These are phyloP conservation scores for Termitomyces sp. DNA, from an alignment of 768 basidiomycete species.

Conservation along the genomic window DNA sequence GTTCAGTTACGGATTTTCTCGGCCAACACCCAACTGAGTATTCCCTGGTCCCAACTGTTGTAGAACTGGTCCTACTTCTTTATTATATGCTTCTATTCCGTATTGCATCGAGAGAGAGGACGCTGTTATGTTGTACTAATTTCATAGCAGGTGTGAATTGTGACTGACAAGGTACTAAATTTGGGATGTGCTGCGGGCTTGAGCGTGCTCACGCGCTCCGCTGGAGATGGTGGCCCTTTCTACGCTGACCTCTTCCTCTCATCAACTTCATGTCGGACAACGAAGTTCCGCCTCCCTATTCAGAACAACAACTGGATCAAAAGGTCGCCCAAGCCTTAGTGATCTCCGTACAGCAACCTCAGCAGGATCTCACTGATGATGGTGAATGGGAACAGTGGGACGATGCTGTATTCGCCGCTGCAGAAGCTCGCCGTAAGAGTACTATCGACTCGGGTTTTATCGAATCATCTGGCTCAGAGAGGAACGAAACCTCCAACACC, in stretches of 20 bases:
- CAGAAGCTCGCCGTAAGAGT: conserved; percentile 10
- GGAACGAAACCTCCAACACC: neutral
- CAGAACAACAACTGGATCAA: conserved; percentile 46
- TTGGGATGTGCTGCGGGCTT: neutral
- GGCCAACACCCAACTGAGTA: neutral
- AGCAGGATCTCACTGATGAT: conserved; percentile 17
- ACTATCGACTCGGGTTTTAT: neutral
- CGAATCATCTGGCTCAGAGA: conserved; percentile 7
- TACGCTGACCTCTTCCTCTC: neutral
- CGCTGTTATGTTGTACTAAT: neutral
- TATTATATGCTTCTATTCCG: neutral
- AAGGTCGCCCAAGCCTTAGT: conserved; percentile 40
- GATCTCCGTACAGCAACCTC: conserved; percentile 26
- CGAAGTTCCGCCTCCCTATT: conserved; percentile 37
- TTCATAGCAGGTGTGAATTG: neutral
- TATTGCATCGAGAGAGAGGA: neutral
- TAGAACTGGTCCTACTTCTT: no score
- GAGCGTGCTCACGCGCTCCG: neutral
- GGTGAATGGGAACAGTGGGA: conserved; percentile 50
- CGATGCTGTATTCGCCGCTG: conserved; percentile 30
- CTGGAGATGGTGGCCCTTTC: neutral
- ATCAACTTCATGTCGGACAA: conserved; percentile 13
- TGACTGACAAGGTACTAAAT: neutral
- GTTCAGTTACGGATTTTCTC: neutral
- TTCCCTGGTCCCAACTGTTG: neutral